phyloP scores from a whole-genome alignment of 2,329 filamentous ascomycete genomes.

The Berkeleyomyces rouxiae region DNA sequence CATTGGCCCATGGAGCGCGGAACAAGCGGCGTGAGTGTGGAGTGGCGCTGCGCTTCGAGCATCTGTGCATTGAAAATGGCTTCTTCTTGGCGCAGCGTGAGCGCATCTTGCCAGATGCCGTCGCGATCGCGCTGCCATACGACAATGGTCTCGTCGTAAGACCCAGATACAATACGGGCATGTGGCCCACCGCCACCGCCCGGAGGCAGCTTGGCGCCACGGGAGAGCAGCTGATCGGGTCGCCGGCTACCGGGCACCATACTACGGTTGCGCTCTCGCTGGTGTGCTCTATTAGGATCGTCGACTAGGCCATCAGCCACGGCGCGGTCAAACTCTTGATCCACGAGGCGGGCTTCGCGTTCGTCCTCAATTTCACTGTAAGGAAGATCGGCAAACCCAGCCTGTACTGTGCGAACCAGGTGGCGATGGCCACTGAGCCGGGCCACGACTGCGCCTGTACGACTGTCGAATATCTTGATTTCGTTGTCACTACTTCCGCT shows the following conservation, averaged over 20 bases:
- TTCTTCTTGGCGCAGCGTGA: slow-evolving; percentile 60
- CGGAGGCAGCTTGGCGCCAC: slow-evolving; percentile 75
- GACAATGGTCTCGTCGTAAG: slow-evolving; percentile 89
- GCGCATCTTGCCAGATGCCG: slow-evolving; percentile 67
- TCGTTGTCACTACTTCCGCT: slow-evolving; percentile 94
- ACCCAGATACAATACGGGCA: slow-evolving; percentile 90
- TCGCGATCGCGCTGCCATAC: slow-evolving; percentile 82
- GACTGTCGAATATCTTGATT: slow-evolving; percentile 83
- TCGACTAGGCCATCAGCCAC: slow-evolving; percentile 34
- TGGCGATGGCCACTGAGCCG: slow-evolving; percentile 67
- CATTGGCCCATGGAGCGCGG: background rate
- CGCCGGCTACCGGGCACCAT: slow-evolving; percentile 57
- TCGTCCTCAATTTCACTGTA: slow-evolving; percentile 62
- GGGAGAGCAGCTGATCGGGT: slow-evolving; percentile 59
- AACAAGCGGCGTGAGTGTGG: background rate
- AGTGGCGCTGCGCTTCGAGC: slow-evolving; percentile 11
- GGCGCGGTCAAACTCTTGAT: slow-evolving; percentile 53
- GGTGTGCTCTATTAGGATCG: slow-evolving; percentile 18
- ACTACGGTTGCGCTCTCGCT: slow-evolving; percentile 24
- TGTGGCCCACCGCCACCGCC: slow-evolving; percentile 80
- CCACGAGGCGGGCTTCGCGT: slow-evolving; percentile 54
- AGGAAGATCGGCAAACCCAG: slow-evolving; percentile 77
- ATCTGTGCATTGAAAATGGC: slow-evolving; percentile 35
- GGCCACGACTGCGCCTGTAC: slow-evolving; percentile 74
- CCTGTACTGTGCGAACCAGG: slow-evolving; percentile 86